Evolutionary conservation across 1,284 basidiomycete genomes (phyloP).

Genomic region (Gomphus bonarii): DNA sequence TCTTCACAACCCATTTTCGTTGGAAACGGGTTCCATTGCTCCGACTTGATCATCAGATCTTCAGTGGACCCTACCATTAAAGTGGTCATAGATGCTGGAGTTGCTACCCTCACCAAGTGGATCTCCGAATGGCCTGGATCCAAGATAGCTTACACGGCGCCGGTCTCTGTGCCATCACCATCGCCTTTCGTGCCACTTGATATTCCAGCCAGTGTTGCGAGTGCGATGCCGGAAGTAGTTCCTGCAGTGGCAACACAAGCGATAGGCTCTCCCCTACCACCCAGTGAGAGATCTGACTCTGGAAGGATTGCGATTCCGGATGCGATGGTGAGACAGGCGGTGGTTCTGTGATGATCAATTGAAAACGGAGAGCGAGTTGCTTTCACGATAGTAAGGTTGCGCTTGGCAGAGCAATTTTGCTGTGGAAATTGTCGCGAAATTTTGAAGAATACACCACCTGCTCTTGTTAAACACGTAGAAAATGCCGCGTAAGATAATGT

Average conservation of each 20-base stretch:
- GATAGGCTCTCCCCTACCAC: not conserved
- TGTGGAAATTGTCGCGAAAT: no score
- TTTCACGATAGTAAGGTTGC: no score
- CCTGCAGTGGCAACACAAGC: conserved; percentile 7
- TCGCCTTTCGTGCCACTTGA: not conserved
- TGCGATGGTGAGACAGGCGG: conserved; percentile 1
- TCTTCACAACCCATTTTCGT: conserved; percentile 41
- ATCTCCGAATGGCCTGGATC: conserved; percentile 29
- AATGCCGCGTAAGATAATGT: no score
- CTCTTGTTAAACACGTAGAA: no score
- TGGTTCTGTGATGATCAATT: not conserved
- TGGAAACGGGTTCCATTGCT: conserved; percentile 56
- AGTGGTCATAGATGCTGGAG: conserved; percentile 38
- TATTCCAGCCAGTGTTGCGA: conserved; percentile 5
- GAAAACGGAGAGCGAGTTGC: no score
- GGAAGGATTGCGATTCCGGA: not conserved
- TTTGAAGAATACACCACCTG: no score
- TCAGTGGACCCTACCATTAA: conserved; percentile 39
- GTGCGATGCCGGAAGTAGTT: conserved; percentile 5
- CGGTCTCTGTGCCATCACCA: not conserved
- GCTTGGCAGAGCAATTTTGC: no score
- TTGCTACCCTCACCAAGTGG: conserved; percentile 41
- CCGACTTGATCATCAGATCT: conserved; percentile 38
- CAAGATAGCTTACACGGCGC: not conserved
- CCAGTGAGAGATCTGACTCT: not conserved